Percentiles rank a stretch among this genome's conserved stretches.
These are phyloP conservation scores for Verticillium longisporum DNA, from an alignment of 2,329 filamentous ascomycete genomes.

Conservation along the genomic window DNA sequence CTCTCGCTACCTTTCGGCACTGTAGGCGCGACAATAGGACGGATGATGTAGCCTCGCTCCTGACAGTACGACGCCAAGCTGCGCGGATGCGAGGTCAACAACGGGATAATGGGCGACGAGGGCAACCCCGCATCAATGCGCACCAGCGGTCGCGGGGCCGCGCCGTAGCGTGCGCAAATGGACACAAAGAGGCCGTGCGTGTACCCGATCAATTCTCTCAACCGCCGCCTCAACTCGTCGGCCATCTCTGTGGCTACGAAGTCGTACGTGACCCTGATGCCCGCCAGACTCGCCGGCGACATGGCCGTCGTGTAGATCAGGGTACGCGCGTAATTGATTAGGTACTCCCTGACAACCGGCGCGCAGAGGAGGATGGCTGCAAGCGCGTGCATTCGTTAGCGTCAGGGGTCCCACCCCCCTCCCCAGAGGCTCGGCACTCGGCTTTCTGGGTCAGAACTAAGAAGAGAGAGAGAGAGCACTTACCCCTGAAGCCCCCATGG, in stretches of 20 bases:
- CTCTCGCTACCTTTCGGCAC: conserved; percentile 57
- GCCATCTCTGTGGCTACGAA: conserved; percentile 46
- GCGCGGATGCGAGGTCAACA: conserved; percentile 52
- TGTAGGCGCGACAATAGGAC: conserved; percentile 62
- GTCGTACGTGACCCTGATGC: conserved; percentile 50
- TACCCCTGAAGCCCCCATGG: conserved; percentile 65
- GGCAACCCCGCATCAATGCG: conserved; percentile 28
- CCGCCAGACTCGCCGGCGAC: conserved; percentile 52
- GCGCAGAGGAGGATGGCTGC: conserved; percentile 54
- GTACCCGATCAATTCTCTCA: conserved; percentile 37
- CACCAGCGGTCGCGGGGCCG: conserved; percentile 19
- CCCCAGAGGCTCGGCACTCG: not conserved
- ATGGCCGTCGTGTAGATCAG: conserved; percentile 70
- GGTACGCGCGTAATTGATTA: conserved; percentile 70
- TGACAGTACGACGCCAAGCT: conserved; percentile 55
- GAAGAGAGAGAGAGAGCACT: conserved; percentile 14
- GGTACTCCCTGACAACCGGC: conserved; percentile 49
- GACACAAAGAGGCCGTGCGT: conserved; percentile 35
- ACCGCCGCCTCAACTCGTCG: conserved; percentile 23
- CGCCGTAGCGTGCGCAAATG: conserved; percentile 18
- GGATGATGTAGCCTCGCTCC: conserved; percentile 48
- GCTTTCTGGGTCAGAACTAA: no score
- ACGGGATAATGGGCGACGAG: conserved; percentile 56
- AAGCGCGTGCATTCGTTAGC: not conserved
- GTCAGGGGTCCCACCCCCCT: not conserved